Evolutionary conservation across 1,284 basidiomycete species (phyloP).

Genomic region (Microbotryum lychnidis-dioicae): DNA sequence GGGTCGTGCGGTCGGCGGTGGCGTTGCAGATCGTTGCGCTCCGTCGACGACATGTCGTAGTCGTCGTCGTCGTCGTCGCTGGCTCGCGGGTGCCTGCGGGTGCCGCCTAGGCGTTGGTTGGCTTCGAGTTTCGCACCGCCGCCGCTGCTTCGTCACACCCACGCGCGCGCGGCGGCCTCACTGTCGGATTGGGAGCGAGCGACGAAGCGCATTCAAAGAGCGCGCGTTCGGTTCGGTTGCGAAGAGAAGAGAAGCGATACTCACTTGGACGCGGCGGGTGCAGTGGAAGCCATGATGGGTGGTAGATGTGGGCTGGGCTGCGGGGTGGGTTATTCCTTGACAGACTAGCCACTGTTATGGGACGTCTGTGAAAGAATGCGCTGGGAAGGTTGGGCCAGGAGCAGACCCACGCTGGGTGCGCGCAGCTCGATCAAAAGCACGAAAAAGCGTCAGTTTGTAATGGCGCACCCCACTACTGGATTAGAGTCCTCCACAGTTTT

Average conservation of each 20-base stretch:
- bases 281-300: conserved; percentile 21
- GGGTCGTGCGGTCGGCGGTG: too few species aligned
- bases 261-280: conserved; percentile 27
- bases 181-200: background rate
- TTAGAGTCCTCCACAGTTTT: too few species aligned
- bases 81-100: too few species aligned
- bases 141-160: background rate
- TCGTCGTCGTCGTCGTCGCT: background rate
- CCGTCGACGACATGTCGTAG: too few species aligned
- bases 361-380: too few species aligned
- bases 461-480: too few species aligned
- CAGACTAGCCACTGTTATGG: too few species aligned
- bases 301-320: background rate
- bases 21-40: too few species aligned
- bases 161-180: background rate
- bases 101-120: background rate
- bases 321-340: background rate
- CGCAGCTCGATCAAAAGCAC: too few species aligned
- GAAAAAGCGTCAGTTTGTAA: too few species aligned
- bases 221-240: background rate
- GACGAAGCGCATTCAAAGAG: background rate
- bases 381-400: too few species aligned
- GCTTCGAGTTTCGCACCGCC: background rate
- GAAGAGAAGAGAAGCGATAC: background rate
- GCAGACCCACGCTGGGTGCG: too few species aligned